Base-by-base conservation (phyloP, 2,329 filamentous ascomycete genomes). In the Microascus cirrosus region DNA sequence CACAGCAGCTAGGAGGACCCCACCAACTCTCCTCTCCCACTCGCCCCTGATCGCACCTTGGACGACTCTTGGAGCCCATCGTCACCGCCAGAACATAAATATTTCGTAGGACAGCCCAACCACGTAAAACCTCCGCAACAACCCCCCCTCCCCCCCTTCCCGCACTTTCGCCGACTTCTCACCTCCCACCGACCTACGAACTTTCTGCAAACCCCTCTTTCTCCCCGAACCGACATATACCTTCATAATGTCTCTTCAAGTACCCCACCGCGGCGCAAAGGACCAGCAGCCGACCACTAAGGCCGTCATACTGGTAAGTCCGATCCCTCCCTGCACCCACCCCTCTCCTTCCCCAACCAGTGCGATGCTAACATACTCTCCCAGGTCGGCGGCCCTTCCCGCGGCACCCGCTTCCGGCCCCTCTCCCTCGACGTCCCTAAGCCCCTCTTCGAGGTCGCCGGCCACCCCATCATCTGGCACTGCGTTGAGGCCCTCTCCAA, bases 401-500 rank as follows among this genome's bases (percentile, higher is more conserved):
- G 94, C 80, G 94, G 94, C 71, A 99, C 94, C 62, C 85, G 94
- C 64, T 97, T 97, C 77, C 84, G 94, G 65, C 94, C 94, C 66
- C 81, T 99, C 65, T 96, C 91, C 58, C 87, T 97, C 67, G 94
- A 99, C 75, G 81, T 96, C 59, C 94, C 94, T 66, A 97, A 97
- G 90, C 94, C 94, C 63, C 89, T 99, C 65, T 97, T 99, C 78
- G 93, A 96, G 73, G 91, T 99, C 69, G 94, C 94, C 65, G 94
- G 94, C 66, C 94, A 99, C 75, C 91, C 93, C 66, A 97, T 99
- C 77, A 91, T 97, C 78, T 93, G 92, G 82, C 94, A 99, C 80
- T 96, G 92, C 79, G 83, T 99, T 71, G 89, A 87, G 68, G 91
- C 94, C 67, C 83, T 97, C 68, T 85, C 89, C 64, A 95, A 92